Percentiles rank a stretch among this genome's conserved stretches.
phyloP scores from a whole-genome alignment of 345 rosid genomes.

The Diplotaxis tenuifolia region DNA sequence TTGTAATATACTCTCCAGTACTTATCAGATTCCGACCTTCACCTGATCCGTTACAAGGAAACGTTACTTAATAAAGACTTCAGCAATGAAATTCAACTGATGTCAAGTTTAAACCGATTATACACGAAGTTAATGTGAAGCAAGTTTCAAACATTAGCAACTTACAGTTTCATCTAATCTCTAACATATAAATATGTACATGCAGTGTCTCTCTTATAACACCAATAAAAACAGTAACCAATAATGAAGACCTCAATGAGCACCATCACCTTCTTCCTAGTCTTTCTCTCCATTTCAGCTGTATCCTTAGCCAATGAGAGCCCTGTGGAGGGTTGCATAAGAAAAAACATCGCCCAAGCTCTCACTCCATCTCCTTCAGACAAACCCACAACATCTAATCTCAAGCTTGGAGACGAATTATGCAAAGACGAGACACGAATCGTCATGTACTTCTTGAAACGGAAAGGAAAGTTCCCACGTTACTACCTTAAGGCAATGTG shows the following conservation, averaged over 20 bases:
- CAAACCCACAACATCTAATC: background rate
- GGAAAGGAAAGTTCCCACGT: conserved; percentile 22
- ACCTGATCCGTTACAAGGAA: background rate
- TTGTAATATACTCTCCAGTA: no score
- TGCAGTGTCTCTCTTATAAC: background rate
- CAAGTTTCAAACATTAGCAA: background rate
- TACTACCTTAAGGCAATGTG: conserved; percentile 33
- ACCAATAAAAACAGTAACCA: background rate
- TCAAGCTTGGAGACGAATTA: background rate
- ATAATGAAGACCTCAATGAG: conserved; percentile 21
- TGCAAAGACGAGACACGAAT: conserved; percentile 17
- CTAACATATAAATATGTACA: background rate
- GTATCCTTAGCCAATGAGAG: background rate
- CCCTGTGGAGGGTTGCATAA: conserved; percentile 24
- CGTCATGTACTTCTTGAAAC: background rate
- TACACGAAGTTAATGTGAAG: conserved; percentile 16
- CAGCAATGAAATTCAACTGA: background rate
- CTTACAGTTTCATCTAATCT: conserved; percentile 11
- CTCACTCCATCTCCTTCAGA: conserved; percentile 13
- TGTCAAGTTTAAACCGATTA: background rate
- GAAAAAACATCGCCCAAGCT: background rate
- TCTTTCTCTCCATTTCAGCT: background rate
- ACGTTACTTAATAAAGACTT: background rate
- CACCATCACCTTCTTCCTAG: conserved; percentile 13
- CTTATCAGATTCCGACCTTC: conserved; percentile 3